Conservation (phyloP, 352 stramenopile genomes). For the Phytophthora macrochlamydospora region DNA sequence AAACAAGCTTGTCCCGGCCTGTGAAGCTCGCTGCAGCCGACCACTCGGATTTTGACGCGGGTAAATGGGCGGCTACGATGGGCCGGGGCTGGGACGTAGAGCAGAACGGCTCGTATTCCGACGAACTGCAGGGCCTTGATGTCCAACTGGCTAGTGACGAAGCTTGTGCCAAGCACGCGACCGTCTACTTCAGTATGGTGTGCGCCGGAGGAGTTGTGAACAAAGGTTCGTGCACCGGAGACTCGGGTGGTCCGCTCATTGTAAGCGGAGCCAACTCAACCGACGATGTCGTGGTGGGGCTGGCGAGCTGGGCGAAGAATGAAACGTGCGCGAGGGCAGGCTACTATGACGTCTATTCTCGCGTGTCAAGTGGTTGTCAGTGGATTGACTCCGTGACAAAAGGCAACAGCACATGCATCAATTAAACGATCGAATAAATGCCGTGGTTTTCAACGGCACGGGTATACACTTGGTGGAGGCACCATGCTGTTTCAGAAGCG, state of each 20-base stretch:
- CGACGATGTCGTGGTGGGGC: slow-evolving; percentile 37
- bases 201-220: slow-evolving; percentile 30
- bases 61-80: slow-evolving; percentile 24
- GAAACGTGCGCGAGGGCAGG: slow-evolving; percentile 37
- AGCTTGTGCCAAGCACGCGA: slow-evolving; percentile 13
- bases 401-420: slow-evolving; percentile 19
- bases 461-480: too few species aligned
- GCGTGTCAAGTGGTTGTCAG: slow-evolving; percentile 40
- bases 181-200: slow-evolving; percentile 23
- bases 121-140: slow-evolving; percentile 17
- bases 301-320: slow-evolving; percentile 57
- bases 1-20: slow-evolving; percentile 26
- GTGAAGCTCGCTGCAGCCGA: slow-evolving; percentile 28
- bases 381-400: slow-evolving; percentile 43
- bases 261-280: neutral
- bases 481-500: too few species aligned
- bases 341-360: slow-evolving; percentile 52
- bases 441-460: too few species aligned
- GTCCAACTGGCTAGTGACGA: slow-evolving; percentile 9
- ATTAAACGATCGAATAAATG: neutral
- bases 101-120: slow-evolving; percentile 13
- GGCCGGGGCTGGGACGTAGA: slow-evolving; percentile 25
- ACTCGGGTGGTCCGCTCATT: slow-evolving; percentile 38
- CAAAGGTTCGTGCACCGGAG: slow-evolving; percentile 37
- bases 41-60: slow-evolving; percentile 12